These are phyloP conservation scores for Herpetospermum pedunculosum DNA, from an alignment of 306 rosid genomes.

Conservation along the genomic window DNA sequence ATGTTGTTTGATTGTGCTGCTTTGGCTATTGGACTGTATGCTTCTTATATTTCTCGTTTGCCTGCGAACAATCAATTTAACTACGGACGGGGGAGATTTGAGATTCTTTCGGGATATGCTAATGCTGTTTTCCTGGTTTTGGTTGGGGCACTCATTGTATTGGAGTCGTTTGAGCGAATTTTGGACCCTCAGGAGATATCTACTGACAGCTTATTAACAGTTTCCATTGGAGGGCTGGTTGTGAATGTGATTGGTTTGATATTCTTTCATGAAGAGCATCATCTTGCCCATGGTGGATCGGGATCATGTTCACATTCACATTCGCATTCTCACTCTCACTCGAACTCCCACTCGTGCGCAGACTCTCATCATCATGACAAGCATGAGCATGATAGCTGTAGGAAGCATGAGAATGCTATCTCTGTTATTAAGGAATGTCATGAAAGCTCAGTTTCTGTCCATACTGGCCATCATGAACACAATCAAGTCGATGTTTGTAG, in stretches of 20 bases:
- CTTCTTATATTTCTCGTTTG: conserved; percentile 82
- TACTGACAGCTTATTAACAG: conserved; percentile 59
- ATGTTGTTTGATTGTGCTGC: conserved; percentile 99
- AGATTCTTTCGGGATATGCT: conserved; percentile 77
- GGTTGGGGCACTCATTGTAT: conserved; percentile 80
- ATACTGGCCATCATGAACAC: conserved; percentile 23
- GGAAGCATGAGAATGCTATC: conserved; percentile 22
- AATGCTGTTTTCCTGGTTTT: conserved; percentile 90
- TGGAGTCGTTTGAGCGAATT: conserved; percentile 87
- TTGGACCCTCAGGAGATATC: conserved; percentile 92
- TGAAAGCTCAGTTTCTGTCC: conserved; percentile 25
- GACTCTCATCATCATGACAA: conserved; percentile 12
- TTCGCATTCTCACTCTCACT: conserved; percentile 24
- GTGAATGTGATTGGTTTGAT: conserved; percentile 78
- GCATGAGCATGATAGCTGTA: conserved; percentile 20
- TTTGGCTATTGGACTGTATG: conserved; percentile 85
- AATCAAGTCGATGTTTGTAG: conserved; percentile 5
- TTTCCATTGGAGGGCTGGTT: conserved; percentile 78
- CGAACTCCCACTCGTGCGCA: neutral
- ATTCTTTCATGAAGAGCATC: conserved; percentile 96
- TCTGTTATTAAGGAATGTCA: conserved; percentile 26
- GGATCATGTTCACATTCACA: conserved; percentile 51
- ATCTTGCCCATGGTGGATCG: conserved; percentile 81
- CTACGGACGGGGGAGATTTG: conserved; percentile 89
- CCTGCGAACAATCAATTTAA: conserved; percentile 72